Base-by-base conservation (phyloP, 2,329 filamentous ascomycete species). In the Penicillium sp. region DNA sequence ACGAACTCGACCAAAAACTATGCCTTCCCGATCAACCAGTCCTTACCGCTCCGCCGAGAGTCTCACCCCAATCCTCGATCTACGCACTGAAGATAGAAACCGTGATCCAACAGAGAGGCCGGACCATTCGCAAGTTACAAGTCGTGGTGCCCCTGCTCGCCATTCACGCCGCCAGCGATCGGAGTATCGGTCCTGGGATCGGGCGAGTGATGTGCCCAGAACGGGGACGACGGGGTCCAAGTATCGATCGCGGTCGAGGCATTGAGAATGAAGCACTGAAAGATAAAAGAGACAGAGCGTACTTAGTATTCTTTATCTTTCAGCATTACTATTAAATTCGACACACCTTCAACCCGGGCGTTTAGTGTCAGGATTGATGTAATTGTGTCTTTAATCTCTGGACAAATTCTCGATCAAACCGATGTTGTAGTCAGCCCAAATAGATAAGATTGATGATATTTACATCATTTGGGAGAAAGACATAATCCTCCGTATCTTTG, bases 141-240 rank as follows among this genome's bases (percentile, higher is more conserved):
- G 48, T 16, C 60, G 63, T 11, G 60, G 63, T 5, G 25, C 57
- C 14, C 60, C 60, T 14, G 63, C 60, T 40, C 60, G 55, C 2
- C 60, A 55, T 57, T 59, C 55, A 16, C 57, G 63, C n/a, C 54
- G 55, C 7, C 45, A 63, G 30, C 52, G 58, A 14, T 62, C 63
- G 52, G 51, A 66, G 53, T 59, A 58, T 55, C 53, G 62, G 22
- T 59, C 59, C 10, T 59, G 65, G 63, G 43, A 62, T 59, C 55
- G 65, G 45, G 65, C 61, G 52, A 59, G 58, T 62, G 42, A 68
- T 58, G 14, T 52, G 49, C 48, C 58, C 14, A 26, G 35, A 28
- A 13, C 6, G 11, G 62, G 65, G 10, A 52, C 5, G 45, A 67
- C 67, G 11, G 65, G 64, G 14, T 58, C 64, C 4, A 69, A 55